Conservation (phyloP, 1,139 yeast genomes). For the Taphrina sp. region DNA sequence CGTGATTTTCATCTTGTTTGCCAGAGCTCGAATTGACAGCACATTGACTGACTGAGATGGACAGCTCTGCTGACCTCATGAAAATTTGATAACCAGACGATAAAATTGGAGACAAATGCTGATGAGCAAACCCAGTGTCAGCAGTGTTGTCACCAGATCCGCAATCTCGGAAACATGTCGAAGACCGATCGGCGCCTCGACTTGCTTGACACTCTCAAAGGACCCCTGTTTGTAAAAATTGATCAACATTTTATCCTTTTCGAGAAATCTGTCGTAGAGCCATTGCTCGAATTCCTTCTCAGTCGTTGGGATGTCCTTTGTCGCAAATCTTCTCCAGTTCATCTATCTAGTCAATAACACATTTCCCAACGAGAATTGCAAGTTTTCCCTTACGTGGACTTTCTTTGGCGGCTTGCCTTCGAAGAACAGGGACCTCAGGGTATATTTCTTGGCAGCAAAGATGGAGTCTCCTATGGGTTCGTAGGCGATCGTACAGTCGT, state of each 20-base stretch:
- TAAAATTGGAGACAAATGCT: too few species aligned
- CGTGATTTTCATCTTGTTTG: too few species aligned
- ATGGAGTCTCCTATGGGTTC: constrained; percentile 61
- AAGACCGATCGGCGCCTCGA: constrained; percentile 4
- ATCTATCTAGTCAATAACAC: background rate
- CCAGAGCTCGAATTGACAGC: too few species aligned
- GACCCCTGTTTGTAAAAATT: constrained; percentile 9
- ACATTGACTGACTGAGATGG: too few species aligned
- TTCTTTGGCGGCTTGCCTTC: constrained; percentile 68
- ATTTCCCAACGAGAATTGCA: background rate
- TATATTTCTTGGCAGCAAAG: constrained; percentile 75
- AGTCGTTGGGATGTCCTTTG: constrained; percentile 16
- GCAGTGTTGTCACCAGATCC: constrained; percentile 3
- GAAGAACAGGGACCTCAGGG: constrained; percentile 62
- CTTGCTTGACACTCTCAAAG: constrained; percentile 1
- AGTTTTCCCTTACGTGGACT: constrained; percentile 50
- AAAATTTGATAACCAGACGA: too few species aligned
- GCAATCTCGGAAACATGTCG: constrained; percentile 10
- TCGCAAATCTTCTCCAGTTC: constrained; percentile 29
- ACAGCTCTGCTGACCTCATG: too few species aligned
- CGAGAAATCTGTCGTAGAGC: constrained; percentile 18
- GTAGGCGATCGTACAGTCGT: constrained; percentile 83
- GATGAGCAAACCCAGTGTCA: background rate
- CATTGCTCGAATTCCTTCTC: constrained; percentile 18
- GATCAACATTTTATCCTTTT: constrained; percentile 24